Conservation (phyloP, 1,284 basidiomycete genomes). For the Waitea zeae region DNA sequence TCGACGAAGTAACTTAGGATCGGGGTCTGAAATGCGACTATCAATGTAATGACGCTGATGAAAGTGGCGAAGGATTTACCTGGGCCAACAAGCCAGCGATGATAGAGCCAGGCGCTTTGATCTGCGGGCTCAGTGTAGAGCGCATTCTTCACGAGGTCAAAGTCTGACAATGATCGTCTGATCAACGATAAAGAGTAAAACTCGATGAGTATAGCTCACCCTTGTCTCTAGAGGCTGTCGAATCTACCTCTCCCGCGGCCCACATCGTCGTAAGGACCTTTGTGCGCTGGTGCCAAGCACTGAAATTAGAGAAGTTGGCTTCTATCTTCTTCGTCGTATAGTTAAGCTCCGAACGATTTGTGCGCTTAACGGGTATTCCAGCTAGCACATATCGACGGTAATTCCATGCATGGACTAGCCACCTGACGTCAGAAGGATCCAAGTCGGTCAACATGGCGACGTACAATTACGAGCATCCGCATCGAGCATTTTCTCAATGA, state of each 20-base stretch:
- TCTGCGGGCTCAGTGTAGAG: slow-evolving; percentile 95
- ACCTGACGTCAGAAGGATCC: not conserved
- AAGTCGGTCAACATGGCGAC: slow-evolving; percentile 12
- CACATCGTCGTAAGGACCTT: slow-evolving; percentile 64
- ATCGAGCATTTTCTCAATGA: slow-evolving; percentile 83
- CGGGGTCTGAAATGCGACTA: slow-evolving; percentile 21
- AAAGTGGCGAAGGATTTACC: slow-evolving; percentile 25
- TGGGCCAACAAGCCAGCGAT: slow-evolving; percentile 82
- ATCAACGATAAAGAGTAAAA: too few relatives aligned
- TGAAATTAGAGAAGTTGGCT: slow-evolving; percentile 93
- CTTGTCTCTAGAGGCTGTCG: slow-evolving; percentile 37
- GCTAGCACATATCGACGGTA: slow-evolving; percentile 76
- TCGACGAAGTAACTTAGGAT: slow-evolving; percentile 38
- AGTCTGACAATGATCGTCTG: slow-evolving; percentile 36
- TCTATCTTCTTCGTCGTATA: slow-evolving; percentile 89
- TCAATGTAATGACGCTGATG: not conserved
- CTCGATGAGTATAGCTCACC: slow-evolving; percentile 22
- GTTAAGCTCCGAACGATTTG: slow-evolving; percentile 44
- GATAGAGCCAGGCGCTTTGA: slow-evolving; percentile 97
- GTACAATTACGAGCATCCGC: slow-evolving; percentile 81
- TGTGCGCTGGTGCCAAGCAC: slow-evolving; percentile 95
- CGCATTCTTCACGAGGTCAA: slow-evolving; percentile 84
- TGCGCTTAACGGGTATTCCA: slow-evolving; percentile 40
- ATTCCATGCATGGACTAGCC: slow-evolving; percentile 78
- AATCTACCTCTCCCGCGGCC: slow-evolving; percentile 34